These are phyloP conservation scores for Jacaranda copaia DNA, from an alignment of 257 asterid species.

Conservation along the genomic window DNA sequence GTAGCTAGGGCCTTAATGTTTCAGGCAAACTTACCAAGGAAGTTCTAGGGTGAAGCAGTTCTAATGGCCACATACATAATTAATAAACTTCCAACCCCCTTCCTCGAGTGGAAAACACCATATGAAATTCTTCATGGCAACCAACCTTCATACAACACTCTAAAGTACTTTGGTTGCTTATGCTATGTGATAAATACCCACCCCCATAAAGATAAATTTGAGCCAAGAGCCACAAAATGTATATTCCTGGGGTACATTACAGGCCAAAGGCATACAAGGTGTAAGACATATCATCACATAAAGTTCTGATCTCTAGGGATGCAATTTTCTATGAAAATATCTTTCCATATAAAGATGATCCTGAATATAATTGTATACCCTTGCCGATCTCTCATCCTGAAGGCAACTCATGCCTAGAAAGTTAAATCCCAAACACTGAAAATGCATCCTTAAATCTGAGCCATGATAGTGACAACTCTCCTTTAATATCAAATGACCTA, in stretches of 20 bases:
- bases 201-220: slow-evolving; percentile 5
- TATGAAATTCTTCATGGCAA: neutral
- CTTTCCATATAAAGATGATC: neutral
- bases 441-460: no score
- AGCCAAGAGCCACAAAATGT: neutral
- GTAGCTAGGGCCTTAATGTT: neutral
- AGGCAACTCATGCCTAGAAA: no score
- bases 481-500: no score
- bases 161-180: neutral
- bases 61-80: neutral
- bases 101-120: neutral
- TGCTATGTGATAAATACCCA: neutral
- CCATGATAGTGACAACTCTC: no score
- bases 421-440: no score
- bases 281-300: neutral
- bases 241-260: neutral
- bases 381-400: neutral
- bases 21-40: neutral
- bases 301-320: neutral
- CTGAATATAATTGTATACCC: neutral
- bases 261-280: neutral
- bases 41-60: slow-evolving; percentile 13
- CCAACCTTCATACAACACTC: neutral
- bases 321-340: neutral
- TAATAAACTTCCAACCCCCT: neutral